phyloP scores from a whole-genome alignment of 306 rosid genomes.

The Macrotyloma uniflorum region DNA sequence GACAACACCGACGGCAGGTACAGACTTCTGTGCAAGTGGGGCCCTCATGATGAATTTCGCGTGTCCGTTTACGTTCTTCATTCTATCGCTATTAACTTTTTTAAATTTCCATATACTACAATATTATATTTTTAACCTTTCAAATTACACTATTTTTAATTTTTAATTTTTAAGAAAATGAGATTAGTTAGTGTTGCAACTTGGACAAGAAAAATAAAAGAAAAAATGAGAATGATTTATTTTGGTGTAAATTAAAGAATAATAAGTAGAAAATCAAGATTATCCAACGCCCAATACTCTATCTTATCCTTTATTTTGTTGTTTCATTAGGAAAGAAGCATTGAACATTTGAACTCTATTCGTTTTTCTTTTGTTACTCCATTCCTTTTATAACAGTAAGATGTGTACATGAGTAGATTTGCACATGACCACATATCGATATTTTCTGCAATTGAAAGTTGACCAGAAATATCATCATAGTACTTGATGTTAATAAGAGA shows the following conservation, averaged over 20 bases:
- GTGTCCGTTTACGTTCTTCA: constrained; percentile 54
- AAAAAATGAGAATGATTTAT: too few relatives aligned
- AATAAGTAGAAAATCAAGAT: neutral
- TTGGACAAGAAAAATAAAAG: too few relatives aligned
- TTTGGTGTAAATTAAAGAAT: too few relatives aligned
- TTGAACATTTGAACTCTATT: neutral
- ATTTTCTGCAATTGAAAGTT: constrained; percentile 11
- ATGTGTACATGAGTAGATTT: neutral
- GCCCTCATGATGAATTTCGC: constrained; percentile 51
- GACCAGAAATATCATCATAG: constrained; percentile 2
- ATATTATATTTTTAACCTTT: too few relatives aligned
- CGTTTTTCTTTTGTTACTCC: neutral
- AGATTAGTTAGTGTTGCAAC: too few relatives aligned
- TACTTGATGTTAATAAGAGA: neutral
- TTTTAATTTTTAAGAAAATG: too few relatives aligned
- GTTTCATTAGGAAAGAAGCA: neutral
- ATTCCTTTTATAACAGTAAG: neutral
- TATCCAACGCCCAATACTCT: neutral
- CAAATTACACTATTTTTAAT: too few relatives aligned
- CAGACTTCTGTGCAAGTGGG: constrained; percentile 54
- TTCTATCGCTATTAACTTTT: too few relatives aligned
- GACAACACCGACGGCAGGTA: constrained; percentile 87
- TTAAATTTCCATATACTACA: too few relatives aligned
- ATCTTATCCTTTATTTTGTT: neutral
- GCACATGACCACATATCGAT: neutral